phyloP scores from a whole-genome alignment of 495 filamentous ascomycete species.

The Chaetomium cochliodes region DNA sequence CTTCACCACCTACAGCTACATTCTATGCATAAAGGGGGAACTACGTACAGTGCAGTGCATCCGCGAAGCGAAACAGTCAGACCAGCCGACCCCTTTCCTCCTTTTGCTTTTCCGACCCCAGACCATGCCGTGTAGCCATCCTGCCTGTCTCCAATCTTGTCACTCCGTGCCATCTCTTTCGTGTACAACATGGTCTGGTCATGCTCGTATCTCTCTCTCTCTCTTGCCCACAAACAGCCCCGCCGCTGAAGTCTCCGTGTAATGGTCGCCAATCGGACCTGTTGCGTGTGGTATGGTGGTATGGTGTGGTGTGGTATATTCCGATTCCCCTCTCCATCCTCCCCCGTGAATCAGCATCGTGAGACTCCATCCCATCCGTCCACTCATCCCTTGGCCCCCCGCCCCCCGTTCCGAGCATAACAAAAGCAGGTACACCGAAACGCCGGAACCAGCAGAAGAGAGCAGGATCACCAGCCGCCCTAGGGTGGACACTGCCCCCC shows the following conservation, averaged over 20 bases:
- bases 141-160: conserved; percentile 14
- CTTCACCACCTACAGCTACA: neutral
- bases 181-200: conserved; percentile 18
- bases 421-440: conserved; percentile 10
- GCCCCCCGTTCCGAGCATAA: neutral
- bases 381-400: conserved; percentile 7
- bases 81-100: conserved; percentile 14
- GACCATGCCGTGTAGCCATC: conserved; percentile 19
- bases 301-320: conserved; percentile 7
- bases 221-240: conserved; percentile 9
- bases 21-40: neutral
- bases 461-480: conserved; percentile 1
- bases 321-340: neutral
- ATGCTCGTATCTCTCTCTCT: conserved; percentile 23
- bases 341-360: neutral
- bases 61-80: conserved; percentile 16
- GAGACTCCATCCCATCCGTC: neutral
- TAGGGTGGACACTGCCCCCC: neutral
- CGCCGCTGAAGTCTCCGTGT: conserved; percentile 4
- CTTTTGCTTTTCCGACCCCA: conserved; percentile 10
- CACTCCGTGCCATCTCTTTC: neutral
- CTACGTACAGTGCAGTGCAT: neutral
- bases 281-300: conserved; percentile 7
- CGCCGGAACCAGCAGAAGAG: conserved; percentile 9
- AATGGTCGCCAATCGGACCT: conserved; percentile 6